These are phyloP conservation scores for Termitomyces sp. DNA, from an alignment of 1,284 basidiomycete genomes.

Conservation along the genomic window DNA sequence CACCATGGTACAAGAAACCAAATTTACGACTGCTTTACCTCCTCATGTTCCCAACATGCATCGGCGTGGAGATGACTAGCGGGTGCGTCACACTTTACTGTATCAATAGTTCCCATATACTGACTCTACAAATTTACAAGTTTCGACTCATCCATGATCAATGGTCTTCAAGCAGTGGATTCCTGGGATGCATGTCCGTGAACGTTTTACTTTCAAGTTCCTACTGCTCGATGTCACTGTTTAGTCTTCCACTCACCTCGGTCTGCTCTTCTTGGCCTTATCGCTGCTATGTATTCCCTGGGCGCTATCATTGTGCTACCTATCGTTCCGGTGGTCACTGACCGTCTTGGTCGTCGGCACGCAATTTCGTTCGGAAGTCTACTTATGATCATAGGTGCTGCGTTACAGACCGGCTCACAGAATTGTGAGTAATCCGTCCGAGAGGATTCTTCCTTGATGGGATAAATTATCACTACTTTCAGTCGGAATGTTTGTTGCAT, in stretches of 20 bases:
- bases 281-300: constrained; percentile 51
- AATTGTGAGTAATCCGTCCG: constrained; percentile 34
- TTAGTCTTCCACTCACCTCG: constrained; percentile 47
- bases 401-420: constrained; percentile 39
- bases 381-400: constrained; percentile 44
- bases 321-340: constrained; percentile 39
- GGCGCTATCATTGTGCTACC: constrained; percentile 48
- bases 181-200: constrained; percentile 42
- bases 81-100: constrained; percentile 36
- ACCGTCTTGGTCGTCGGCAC: constrained; percentile 37
- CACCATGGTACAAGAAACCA: constrained; percentile 53
- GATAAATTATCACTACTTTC: background rate
- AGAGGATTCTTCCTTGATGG: background rate
- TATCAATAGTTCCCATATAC: background rate
- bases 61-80: constrained; percentile 59
- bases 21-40: constrained; percentile 47
- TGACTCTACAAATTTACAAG: constrained; percentile 15
- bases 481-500: constrained; percentile 53
- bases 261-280: constrained; percentile 45
- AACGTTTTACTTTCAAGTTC: background rate
- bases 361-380: constrained; percentile 43
- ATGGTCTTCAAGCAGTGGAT: constrained; percentile 45
- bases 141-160: constrained; percentile 57
- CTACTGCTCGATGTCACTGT: background rate
- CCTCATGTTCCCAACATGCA: constrained; percentile 51